phyloP scores from a whole-genome alignment of 495 filamentous ascomycete genomes.

The Pseudomonodictys pantanalensis region DNA sequence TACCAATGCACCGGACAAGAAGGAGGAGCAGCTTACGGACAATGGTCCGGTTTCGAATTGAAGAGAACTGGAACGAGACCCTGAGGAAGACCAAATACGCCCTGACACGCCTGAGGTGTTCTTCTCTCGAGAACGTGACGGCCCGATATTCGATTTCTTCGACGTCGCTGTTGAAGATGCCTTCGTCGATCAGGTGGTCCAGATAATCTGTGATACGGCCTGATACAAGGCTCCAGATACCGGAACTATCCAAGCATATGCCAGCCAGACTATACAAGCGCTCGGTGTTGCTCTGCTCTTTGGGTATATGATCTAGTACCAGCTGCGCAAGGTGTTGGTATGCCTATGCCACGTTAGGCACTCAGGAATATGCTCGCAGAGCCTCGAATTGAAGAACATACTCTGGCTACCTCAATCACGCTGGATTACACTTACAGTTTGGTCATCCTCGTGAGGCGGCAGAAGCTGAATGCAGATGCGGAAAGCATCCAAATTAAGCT shows the following conservation, averaged over 20 bases:
- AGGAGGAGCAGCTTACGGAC: neutral
- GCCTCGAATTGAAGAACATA: neutral
- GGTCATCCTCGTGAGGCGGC: neutral
- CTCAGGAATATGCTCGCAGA: too few relatives aligned
- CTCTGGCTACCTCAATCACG: neutral
- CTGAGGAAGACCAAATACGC: conserved; percentile 17
- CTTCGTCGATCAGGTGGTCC: too few relatives aligned
- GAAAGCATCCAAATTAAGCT: neutral
- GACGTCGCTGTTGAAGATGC: too few relatives aligned
- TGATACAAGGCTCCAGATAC: neutral
- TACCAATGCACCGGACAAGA: conserved; percentile 8
- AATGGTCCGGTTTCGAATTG: neutral
- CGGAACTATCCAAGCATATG: neutral
- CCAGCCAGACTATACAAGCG: conserved; percentile 2
- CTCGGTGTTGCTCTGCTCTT: neutral
- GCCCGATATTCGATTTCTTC: neutral
- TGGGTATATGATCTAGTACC: neutral
- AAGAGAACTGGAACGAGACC: conserved; percentile 10
- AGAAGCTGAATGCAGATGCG: neutral
- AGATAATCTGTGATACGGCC: neutral
- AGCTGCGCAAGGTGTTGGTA: too few relatives aligned
- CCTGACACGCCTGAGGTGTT: neutral
- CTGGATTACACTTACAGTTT: neutral
- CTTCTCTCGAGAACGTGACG: neutral
- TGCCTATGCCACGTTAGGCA: too few relatives aligned